phyloP scores from a whole-genome alignment of 164 flowering plant genomes.

The Magnolia officinalis region DNA sequence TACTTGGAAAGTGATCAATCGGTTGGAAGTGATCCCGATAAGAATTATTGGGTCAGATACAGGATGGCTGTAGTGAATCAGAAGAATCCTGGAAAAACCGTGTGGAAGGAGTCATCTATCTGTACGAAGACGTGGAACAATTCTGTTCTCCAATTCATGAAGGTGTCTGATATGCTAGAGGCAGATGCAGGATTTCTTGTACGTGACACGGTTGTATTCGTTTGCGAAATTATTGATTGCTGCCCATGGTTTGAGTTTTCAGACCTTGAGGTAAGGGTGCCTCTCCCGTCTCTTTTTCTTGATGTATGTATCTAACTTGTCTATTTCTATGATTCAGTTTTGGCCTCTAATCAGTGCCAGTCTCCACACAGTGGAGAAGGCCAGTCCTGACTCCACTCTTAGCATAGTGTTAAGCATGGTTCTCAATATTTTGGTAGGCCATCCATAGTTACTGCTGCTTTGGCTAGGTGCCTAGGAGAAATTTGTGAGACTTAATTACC shows the following conservation, averaged over 20 bases:
- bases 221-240: conserved; percentile 96
- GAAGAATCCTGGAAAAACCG: conserved; percentile 81
- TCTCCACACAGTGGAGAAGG: neutral
- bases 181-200: conserved; percentile 91
- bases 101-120: conserved; percentile 97
- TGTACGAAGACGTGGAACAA: conserved; percentile 99
- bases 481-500: no score
- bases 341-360: neutral
- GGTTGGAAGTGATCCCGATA: conserved; percentile 82
- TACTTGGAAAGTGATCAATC: conserved; percentile 98
- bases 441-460: neutral
- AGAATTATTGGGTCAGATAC: conserved; percentile 95
- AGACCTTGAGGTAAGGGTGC: conserved; percentile 79
- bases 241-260: conserved; percentile 99
- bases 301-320: neutral
- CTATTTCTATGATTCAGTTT: neutral
- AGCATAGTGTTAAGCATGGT: neutral
- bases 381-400: neutral
- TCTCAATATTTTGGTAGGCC: neutral
- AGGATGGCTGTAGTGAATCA: conserved; percentile 93
- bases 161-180: conserved; percentile 98
- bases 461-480: neutral
- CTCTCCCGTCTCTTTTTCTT: neutral
- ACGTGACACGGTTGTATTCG: conserved; percentile 94
- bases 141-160: conserved; percentile 99